Evolutionary conservation across 352 stramenopile species (phyloP), one percentile per base, ranked within the genome.

Genomic region (Elongisporangium undulatum): DNA sequence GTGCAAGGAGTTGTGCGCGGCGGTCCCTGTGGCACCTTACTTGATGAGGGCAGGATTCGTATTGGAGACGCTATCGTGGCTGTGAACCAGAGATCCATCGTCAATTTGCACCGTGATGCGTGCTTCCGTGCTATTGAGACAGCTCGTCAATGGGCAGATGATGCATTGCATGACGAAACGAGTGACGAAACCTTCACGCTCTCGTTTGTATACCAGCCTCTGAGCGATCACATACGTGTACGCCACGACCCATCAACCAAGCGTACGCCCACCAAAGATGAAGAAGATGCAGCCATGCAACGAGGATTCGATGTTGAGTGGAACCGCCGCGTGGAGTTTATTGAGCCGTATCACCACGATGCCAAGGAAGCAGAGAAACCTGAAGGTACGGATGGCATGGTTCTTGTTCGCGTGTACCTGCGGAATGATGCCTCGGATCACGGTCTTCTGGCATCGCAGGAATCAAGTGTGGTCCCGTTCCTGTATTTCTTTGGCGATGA

Each of bases 401-500:
- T 90, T 23, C 67, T 90, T 2, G 72, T 95, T 15, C 83, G 79
- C 51, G 77, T 95, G 52, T 95, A 90, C 50, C 65, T 85, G 45
- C 83, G 83, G 8, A 84, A 91, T 19, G 81, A 89, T 20, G 72
- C 83, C 1, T 85, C 81, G 0, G 85, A 95, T 49, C 83, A 95
- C 55, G 85, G 85, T 0, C 58, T 95, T 16, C 89, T 79, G 13
- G 69, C 78, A 0, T 82, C 83, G 2, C 85, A 95, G 41, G 85
- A 95, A 58, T 85, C 83, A 34, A 95, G 85, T 64, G 85, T 95
- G 16, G 80, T 95, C 26, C 85, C 85, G 3, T 95, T 95, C 61
- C 64, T 95, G 20, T 95, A 95, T 55, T 95, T 95, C 64, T 95
- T 95, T 56, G 85, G 85, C 7, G 85, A 95, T 20, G 85, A 95